phyloP scores from a whole-genome alignment of 305 asterid genomes.

The Solanum hybrid region DNA sequence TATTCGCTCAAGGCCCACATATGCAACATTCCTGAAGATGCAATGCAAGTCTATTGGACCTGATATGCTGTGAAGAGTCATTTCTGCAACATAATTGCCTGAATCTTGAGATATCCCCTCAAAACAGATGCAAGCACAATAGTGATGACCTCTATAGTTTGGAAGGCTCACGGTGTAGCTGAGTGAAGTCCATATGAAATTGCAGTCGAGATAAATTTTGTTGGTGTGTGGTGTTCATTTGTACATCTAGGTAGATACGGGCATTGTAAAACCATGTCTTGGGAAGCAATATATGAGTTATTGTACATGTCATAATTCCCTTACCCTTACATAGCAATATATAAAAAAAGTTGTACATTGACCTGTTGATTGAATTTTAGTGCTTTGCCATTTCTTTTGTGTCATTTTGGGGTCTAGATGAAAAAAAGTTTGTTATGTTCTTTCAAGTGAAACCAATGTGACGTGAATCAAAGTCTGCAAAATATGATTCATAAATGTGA shows the following conservation, averaged over 20 bases:
- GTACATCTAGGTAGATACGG: not conserved
- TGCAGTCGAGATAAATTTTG: not conserved
- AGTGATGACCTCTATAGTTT: not conserved
- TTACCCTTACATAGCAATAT: not conserved
- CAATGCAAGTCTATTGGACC: not conserved
- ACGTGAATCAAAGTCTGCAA: not conserved
- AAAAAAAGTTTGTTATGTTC: not conserved
- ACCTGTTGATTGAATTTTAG: not conserved
- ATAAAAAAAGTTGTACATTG: not conserved
- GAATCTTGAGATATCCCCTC: not conserved
- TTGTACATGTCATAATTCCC: conserved; percentile 3
- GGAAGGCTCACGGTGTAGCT: not conserved
- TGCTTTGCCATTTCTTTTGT: not conserved
- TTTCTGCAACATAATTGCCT: not conserved
- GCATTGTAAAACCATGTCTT: not conserved
- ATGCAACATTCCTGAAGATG: not conserved
- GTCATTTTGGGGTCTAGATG: not conserved
- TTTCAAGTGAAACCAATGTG: not conserved
- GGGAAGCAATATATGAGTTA: not conserved
- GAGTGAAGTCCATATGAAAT: not conserved
- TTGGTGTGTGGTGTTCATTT: not conserved
- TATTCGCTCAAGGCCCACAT: not conserved
- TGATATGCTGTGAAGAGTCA: not conserved
- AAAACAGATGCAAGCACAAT: not conserved
- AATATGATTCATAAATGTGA: not conserved